Base-by-base conservation (phyloP, 2,329 filamentous ascomycete species). In the Exophiala sideris region DNA sequence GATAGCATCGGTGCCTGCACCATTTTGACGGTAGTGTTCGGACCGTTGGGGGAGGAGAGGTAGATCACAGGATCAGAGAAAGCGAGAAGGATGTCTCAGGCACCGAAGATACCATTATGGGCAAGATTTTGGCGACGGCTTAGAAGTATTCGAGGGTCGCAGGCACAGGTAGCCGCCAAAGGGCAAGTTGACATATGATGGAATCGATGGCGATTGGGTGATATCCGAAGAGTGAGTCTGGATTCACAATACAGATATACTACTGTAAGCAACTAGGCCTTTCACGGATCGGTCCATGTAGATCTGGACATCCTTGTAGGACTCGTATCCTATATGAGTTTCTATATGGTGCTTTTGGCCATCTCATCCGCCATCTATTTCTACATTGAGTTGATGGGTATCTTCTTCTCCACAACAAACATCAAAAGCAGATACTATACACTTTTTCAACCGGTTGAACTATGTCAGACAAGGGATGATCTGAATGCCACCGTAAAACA, bases 1-100 rank as follows among this genome's bases (percentile, higher is more conserved):
- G 91, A 95, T 66, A 97, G 86, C 92, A 97, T 97, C 59, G 91
- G 91, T 63, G 90, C 86, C 77, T 95, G 88, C 71, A 88, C 81
- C 86, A 89, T 91, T 59, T 65, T 74, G 68, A 59, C 44, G 45
- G 55, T 20, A 16, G 18, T 32, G 24, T 38, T 21, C 14, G 34
- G 33, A 48, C 20, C 14, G 39, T n/a, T 12, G 40, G 40, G 29
- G 33, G 41, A 9, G 16, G 20, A 35, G 29, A 44, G 18, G 21
- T 9, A 6, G 16, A 34, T 16, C 24, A 24, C 16, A 20, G 24
- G 35, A 18, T 4, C 14, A 24, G 34, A 40, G 20, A 24, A 5
- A 8, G n/a, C 45, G 32, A 47, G 16, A 38, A 16, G 24, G 10
- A 12, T n/a, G 21, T 32, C 3, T 44, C 18, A 24, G 12, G 21